These are phyloP conservation scores for Miscanthus lutarioriparius DNA, from an alignment of 176 grass and related monocot genomes.

Conservation along the genomic window DNA sequence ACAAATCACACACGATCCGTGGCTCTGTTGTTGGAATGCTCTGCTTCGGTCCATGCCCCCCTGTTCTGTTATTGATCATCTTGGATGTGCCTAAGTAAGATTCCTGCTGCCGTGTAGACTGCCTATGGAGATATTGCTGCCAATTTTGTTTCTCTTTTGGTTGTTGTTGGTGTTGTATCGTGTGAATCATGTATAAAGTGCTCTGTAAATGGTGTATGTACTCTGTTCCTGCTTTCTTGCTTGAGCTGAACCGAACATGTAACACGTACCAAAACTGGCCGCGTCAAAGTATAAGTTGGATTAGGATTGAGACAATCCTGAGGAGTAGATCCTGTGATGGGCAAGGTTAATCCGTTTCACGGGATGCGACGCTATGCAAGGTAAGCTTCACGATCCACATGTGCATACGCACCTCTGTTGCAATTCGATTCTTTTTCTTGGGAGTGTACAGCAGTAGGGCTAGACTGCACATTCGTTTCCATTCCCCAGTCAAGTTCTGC, in stretches of 20 bases:
- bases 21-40: no score
- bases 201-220: conserved; percentile 13
- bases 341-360: conserved; percentile 36
- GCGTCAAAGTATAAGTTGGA: conserved; percentile 7
- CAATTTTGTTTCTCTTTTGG: neutral
- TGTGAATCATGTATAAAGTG: conserved; percentile 25
- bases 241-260: conserved; percentile 18
- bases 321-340: conserved; percentile 52
- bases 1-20: neutral
- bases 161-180: conserved; percentile 5
- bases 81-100: conserved; percentile 15
- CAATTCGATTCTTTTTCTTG: conserved; percentile 23
- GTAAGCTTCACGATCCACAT: conserved; percentile 58
- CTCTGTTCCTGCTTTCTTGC: conserved; percentile 1
- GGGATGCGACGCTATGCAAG: conserved; percentile 41
- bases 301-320: conserved; percentile 40
- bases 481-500: neutral
- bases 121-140: conserved; percentile 10
- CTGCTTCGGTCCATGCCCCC: conserved; percentile 16
- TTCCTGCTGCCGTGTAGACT: conserved; percentile 31
- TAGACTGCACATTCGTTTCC: conserved; percentile 2
- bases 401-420: conserved; percentile 22
- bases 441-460: neutral
- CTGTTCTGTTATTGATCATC: conserved; percentile 10
- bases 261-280: conserved; percentile 8